Conservation (phyloP, 805 yeast genomes). For the Yamadazyma takamatsuzukensis region DNA sequence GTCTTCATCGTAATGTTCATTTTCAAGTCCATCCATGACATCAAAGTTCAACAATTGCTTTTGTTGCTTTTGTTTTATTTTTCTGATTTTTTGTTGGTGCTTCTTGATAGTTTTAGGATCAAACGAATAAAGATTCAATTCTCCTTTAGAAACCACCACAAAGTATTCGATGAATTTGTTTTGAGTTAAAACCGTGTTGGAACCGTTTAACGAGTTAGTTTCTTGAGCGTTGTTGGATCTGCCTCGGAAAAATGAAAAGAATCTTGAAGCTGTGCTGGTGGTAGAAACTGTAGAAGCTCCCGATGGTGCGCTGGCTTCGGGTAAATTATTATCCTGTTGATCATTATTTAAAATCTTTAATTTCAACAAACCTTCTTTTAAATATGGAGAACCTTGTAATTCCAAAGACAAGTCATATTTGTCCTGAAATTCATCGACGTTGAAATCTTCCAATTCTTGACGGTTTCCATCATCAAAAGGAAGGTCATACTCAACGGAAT, state of each 20-base stretch:
- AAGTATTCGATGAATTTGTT: slow-evolving; percentile 44
- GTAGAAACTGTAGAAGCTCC: slow-evolving; percentile 15
- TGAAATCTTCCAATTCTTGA: slow-evolving; percentile 26
- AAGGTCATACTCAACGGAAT: slow-evolving; percentile 18
- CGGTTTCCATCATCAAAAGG: slow-evolving; percentile 14
- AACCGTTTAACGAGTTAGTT: slow-evolving; percentile 2
- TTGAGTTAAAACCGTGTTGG: slow-evolving; percentile 15
- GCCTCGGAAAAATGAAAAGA: slow-evolving; percentile 26
- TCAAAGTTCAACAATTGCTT: slow-evolving; percentile 8
- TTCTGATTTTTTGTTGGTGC: slow-evolving; percentile 31
- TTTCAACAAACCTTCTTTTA: slow-evolving; percentile 66
- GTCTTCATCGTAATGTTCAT: slow-evolving; percentile 15
- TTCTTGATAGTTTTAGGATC: slow-evolving; percentile 41
- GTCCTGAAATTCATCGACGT: slow-evolving; percentile 40
- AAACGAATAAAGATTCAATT: slow-evolving; percentile 55
- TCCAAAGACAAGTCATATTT: slow-evolving; percentile 59
- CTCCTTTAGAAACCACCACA: slow-evolving; percentile 68
- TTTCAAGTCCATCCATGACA: slow-evolving; percentile 9
- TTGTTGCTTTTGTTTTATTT: slow-evolving; percentile 16
- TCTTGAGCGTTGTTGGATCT: slow-evolving; percentile 5
- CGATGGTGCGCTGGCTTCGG: slow-evolving; percentile 8
- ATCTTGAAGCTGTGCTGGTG: slow-evolving; percentile 16
- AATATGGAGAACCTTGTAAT: slow-evolving; percentile 71
- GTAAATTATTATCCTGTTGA: slow-evolving; percentile 25
- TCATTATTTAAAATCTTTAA: slow-evolving; percentile 36